Conservation (phyloP, 176 grass and related monocot species). For the Bolboschoenus planiculmis region DNA sequence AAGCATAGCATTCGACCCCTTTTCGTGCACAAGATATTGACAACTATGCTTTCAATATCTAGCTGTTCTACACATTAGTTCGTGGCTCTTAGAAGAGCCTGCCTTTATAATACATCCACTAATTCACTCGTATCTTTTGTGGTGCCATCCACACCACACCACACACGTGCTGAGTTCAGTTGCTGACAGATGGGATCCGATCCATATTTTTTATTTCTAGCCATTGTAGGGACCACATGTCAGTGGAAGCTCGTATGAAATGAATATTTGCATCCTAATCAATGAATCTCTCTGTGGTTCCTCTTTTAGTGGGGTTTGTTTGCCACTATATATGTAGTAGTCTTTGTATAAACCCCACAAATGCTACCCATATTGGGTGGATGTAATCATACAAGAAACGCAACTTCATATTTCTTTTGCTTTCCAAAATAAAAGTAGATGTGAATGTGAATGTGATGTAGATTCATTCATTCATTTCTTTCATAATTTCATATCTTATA, state of each 20-base stretch:
- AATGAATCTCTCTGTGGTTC: background rate
- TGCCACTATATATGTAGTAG: background rate
- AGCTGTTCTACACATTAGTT: background rate
- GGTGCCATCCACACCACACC: background rate
- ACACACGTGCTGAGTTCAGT: background rate
- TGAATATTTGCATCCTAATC: background rate
- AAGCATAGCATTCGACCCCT: no score
- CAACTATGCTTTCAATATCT: background rate
- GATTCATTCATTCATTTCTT: background rate
- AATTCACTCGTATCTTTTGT: background rate
- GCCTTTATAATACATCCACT: background rate
- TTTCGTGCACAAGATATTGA: background rate
- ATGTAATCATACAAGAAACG: slow-evolving; percentile 3
- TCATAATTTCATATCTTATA: background rate
- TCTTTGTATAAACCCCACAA: slow-evolving; percentile 7
- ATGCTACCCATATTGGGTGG: slow-evolving; percentile 8
- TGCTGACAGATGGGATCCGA: background rate
- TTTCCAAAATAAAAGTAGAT: background rate
- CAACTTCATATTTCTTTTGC: background rate
- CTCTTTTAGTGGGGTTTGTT: background rate
- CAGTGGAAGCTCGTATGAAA: background rate
- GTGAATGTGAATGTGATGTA: background rate
- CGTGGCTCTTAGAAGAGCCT: background rate
- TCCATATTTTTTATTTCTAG: no score
- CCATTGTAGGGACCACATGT: background rate